Base-by-base conservation (phyloP, 768 basidiomycete species). In the Boletellus emodensis region DNA sequence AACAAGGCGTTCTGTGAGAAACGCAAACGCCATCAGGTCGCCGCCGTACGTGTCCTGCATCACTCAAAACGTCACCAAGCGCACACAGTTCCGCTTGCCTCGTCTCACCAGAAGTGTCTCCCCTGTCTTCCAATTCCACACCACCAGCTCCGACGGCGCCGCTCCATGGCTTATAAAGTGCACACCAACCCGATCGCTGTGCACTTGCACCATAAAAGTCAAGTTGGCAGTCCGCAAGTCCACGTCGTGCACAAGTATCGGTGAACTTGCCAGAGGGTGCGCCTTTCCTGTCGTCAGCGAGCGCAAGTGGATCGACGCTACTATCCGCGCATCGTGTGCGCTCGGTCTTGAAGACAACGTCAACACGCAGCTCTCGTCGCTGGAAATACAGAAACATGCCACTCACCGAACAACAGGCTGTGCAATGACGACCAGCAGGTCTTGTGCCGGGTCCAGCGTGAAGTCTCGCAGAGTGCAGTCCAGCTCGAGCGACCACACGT, bases 91-190 rank as follows among this genome's bases (percentile, higher is more conserved):
- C 10, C 38, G 12, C 43, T 22, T 17, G 10, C 17, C 18, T 11
- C 14, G 18, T 70, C 78, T 70, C 57, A 87, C 84, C 54, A 77
- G 51, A 56, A 80, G 61, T 7, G 70, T 60, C 10, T 63, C 56
- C 6, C 81, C 81, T 4, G 76, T 81, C 59, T 78, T 79, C 86
- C 85, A 87, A 48, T 87, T 76, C 84, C 83, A 87, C 18, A 84
- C 67, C 20, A 76, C 66, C 12, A 86, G 61, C 55, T 81, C 77
- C 28, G 72, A 76, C 40, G 69, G 70, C 32, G 61, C 60, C 7
- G 48, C 51, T 35, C 66, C 69, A 9, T 51, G 50, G 49, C 65
- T 65, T 44, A 69, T 54, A 46, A 79, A 79, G 6, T 81, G 68
- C 36, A 86, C 63, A 11, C 74, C 81, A 15, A 87, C 54, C 28